These are phyloP conservation scores for Malus domestica DNA, from an alignment of 306 rosid genomes.

Conservation along the genomic window DNA sequence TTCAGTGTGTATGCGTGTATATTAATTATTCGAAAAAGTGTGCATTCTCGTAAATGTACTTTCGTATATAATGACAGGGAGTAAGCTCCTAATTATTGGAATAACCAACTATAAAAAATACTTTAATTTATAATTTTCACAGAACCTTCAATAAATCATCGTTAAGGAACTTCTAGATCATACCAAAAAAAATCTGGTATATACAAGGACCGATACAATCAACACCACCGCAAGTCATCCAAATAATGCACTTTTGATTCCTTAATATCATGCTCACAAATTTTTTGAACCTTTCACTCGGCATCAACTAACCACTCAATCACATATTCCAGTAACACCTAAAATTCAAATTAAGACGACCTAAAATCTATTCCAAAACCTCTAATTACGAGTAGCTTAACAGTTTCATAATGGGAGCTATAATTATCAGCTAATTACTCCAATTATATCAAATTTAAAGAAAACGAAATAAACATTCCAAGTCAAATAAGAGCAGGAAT, in stretches of 20 bases:
- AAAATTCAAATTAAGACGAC: neutral
- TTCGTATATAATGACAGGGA: neutral
- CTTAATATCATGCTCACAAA: neutral
- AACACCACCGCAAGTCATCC: neutral
- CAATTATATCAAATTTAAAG: neutral
- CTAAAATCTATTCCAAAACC: neutral
- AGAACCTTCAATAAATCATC: neutral
- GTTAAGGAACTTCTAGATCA: neutral
- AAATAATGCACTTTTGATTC: neutral
- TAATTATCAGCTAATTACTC: neutral
- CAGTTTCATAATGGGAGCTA: neutral
- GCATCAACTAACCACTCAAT: neutral
- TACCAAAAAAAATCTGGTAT: neutral
- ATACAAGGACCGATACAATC: neutral
- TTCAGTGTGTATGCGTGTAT: neutral
- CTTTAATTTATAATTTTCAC: neutral
- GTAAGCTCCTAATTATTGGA: neutral
- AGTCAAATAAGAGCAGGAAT: constrained; percentile 10
- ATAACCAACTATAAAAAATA: neutral
- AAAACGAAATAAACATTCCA: neutral
- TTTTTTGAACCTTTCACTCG: neutral
- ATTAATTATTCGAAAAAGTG: no score
- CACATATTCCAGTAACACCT: neutral
- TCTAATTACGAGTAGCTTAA: neutral
- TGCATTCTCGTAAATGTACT: no score